Conservation (phyloP, 352 stramenopile species). For the Phytophthora pluvialis region DNA sequence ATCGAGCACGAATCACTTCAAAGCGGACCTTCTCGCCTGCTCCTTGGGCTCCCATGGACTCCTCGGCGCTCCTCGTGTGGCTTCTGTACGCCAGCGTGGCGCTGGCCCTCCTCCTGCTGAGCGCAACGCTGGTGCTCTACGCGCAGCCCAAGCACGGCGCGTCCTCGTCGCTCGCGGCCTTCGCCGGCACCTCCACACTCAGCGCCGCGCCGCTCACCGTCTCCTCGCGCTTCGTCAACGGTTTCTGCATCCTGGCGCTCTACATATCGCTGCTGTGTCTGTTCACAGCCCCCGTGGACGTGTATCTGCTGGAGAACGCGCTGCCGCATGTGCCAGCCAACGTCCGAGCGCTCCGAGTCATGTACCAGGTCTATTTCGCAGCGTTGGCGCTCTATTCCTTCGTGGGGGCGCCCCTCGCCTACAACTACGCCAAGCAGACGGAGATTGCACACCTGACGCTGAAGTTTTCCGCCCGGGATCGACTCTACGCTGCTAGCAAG, state of each 20-base stretch:
- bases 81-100: slow-evolving; percentile 70
- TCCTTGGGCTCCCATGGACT: slow-evolving; percentile 32
- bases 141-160: slow-evolving; percentile 66
- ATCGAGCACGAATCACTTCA: slow-evolving; percentile 23
- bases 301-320: slow-evolving; percentile 78
- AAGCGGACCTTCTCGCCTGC: slow-evolving; percentile 12
- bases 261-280: slow-evolving; percentile 78
- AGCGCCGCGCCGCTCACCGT: slow-evolving; percentile 64
- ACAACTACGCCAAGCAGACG: slow-evolving; percentile 85
- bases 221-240: slow-evolving; percentile 74
- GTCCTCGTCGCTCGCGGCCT: slow-evolving; percentile 57
- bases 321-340: slow-evolving; percentile 68
- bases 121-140: slow-evolving; percentile 60
- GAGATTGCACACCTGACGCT: slow-evolving; percentile 86
- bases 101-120: slow-evolving; percentile 61
- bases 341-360: slow-evolving; percentile 50
- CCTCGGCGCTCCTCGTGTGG: slow-evolving; percentile 56
- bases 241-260: slow-evolving; percentile 71
- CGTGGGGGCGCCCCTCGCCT: slow-evolving; percentile 74
- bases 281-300: slow-evolving; percentile 81
- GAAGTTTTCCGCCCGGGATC: slow-evolving; percentile 56
- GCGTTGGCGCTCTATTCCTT: slow-evolving; percentile 71
- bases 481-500: slow-evolving; percentile 68
- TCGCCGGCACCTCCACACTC: slow-evolving; percentile 62
- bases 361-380: slow-evolving; percentile 83